These are phyloP conservation scores for Mitragyna speciosa DNA, from an alignment of 257 asterid species.

Conservation along the genomic window DNA sequence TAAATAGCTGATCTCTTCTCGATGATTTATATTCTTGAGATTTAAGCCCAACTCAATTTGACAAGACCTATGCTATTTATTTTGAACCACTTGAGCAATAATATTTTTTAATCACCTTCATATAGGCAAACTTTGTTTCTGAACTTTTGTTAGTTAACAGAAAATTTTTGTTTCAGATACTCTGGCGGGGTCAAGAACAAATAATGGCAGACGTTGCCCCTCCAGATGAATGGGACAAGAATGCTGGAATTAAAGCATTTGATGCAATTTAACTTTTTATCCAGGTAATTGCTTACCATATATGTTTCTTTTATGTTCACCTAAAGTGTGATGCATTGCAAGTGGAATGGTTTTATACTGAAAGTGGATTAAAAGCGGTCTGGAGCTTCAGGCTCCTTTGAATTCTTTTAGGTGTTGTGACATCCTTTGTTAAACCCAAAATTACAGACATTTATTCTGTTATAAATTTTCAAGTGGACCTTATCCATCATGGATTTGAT, in stretches of 20 bases:
- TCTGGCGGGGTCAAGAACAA: conserved; percentile 79
- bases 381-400: neutral
- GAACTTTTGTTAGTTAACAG: conserved; percentile 9
- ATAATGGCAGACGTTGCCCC: conserved; percentile 65
- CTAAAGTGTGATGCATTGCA: neutral
- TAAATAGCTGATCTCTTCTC: conserved; percentile 25
- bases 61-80: neutral
- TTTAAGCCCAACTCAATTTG: neutral
- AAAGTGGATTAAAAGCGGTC: neutral
- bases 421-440: neutral
- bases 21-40: neutral
- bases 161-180: conserved; percentile 57
- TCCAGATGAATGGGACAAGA: conserved; percentile 78
- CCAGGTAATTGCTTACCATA: conserved; percentile 28
- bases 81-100: neutral
- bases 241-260: conserved; percentile 56
- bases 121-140: neutral
- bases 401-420: neutral
- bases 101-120: neutral
- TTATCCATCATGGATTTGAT: neutral
- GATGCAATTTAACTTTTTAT: conserved; percentile 51
- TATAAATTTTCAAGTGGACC: neutral
- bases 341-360: neutral
- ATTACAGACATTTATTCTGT: neutral
- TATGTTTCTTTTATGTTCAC: conserved; percentile 18